Evolutionary conservation across 306 rosid genomes (phyloP).

Genomic region (Crotalaria pallida): DNA sequence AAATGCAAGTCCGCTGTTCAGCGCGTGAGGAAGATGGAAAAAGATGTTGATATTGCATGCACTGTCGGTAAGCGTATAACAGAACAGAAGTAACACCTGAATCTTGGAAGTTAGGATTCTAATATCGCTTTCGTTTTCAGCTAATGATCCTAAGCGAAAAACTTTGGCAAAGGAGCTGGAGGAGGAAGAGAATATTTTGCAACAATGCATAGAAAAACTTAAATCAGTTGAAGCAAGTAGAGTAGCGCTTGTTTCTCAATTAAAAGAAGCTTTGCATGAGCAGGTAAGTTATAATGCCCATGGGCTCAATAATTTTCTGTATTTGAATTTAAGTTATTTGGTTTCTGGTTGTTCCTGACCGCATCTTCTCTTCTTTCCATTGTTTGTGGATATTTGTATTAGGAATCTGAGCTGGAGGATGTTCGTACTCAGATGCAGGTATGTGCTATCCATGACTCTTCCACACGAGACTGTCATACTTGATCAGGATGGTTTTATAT

Average conservation of each 20-base stretch:
- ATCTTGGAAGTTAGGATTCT: conserved; percentile 24
- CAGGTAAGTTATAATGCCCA: conserved; percentile 46
- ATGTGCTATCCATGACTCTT: conserved; percentile 14
- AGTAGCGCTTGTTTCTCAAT: conserved; percentile 69
- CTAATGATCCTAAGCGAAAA: conserved; percentile 77
- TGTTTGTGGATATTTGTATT: conserved; percentile 19
- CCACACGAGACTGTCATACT: neutral
- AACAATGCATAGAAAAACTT: conserved; percentile 67
- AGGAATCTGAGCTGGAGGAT: conserved; percentile 89
- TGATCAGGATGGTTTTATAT: neutral
- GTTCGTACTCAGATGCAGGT: conserved; percentile 93
- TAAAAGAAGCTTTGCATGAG: conserved; percentile 74
- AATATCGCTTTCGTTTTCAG: conserved; percentile 49
- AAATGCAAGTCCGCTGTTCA: conserved; percentile 80
- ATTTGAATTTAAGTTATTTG: neutral
- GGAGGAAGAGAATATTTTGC: conserved; percentile 70
- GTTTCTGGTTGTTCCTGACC: conserved; percentile 16
- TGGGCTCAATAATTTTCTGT: neutral
- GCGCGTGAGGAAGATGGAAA: conserved; percentile 68
- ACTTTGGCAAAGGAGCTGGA: conserved; percentile 62
- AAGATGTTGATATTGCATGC: conserved; percentile 67
- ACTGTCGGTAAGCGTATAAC: conserved; percentile 41
- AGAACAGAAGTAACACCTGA: conserved; percentile 12
- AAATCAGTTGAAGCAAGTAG: conserved; percentile 71
- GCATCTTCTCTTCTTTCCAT: neutral